Percentiles rank a stretch among this genome's conserved stretches.
Evolutionary conservation across 163 green algal species (phyloP).

Genomic region (Chlamydomonas reinhardtii): DNA sequence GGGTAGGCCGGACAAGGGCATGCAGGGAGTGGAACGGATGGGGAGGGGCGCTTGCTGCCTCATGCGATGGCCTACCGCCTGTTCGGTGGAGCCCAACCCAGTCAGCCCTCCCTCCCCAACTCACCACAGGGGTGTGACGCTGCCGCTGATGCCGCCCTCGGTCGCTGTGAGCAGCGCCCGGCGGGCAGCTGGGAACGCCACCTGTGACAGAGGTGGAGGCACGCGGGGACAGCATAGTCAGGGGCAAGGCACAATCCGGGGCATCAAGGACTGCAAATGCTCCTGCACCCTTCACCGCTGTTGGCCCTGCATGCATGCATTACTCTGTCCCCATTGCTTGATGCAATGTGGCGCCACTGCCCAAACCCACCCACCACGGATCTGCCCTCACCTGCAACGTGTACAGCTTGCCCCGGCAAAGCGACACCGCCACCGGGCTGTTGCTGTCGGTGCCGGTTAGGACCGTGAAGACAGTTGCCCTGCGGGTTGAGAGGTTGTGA

Average conservation of each 20-base stretch:
- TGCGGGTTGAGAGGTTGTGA: neutral
- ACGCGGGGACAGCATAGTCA: too few relatives aligned
- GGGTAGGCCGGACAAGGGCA: too few relatives aligned
- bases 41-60: too few relatives aligned
- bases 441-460: neutral
- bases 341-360: too few relatives aligned
- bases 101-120: neutral
- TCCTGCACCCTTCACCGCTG: too few relatives aligned
- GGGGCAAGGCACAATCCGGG: neutral
- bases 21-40: too few relatives aligned
- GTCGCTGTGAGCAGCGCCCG: conserved; percentile 13
- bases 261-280: too few relatives aligned
- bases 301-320: too few relatives aligned
- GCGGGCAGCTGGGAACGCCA: neutral
- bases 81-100: too few relatives aligned
- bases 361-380: too few relatives aligned
- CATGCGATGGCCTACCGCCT: too few relatives aligned
- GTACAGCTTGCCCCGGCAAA: conserved; percentile 16
- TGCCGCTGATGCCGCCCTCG: neutral
- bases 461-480: neutral
- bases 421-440: neutral
- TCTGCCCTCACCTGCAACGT: neutral
- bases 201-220: neutral
- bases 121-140: neutral
- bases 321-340: too few relatives aligned